Percentiles rank a stretch among this genome's conserved stretches.
These are phyloP conservation scores for Colletotrichum kahawae DNA, from an alignment of 2,329 filamentous ascomycete genomes.

Conservation along the genomic window DNA sequence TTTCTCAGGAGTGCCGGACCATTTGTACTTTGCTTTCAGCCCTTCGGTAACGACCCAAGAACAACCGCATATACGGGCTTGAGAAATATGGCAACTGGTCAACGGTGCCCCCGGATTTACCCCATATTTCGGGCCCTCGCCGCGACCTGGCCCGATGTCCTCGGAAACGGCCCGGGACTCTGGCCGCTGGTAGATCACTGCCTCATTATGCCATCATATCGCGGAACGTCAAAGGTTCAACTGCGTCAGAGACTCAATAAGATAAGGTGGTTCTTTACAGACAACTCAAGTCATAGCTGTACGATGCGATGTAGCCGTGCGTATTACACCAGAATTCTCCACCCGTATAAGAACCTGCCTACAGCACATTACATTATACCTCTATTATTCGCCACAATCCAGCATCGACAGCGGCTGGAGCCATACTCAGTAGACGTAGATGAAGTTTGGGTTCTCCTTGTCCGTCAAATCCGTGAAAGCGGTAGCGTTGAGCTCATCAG, in stretches of 20 bases:
- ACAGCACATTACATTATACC: background rate
- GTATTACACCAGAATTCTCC: background rate
- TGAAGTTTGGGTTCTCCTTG: slow-evolving; percentile 46
- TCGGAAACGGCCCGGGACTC: background rate
- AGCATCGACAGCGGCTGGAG: background rate
- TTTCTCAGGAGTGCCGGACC: background rate
- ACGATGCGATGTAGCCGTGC: background rate
- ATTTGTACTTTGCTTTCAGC: background rate
- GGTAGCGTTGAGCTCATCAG: slow-evolving; percentile 38
- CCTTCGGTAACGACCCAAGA: accelerated
- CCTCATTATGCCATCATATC: background rate
- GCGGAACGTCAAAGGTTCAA: background rate
- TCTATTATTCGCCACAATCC: background rate
- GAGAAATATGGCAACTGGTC: background rate
- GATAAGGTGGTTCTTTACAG: background rate
- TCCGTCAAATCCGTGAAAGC: slow-evolving; percentile 48
- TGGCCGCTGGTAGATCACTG: background rate
- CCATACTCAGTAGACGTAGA: slow-evolving; percentile 40
- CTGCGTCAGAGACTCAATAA: background rate
- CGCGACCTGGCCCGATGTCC: background rate
- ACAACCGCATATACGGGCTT: background rate
- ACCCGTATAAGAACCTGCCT: background rate
- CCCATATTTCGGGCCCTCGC: background rate
- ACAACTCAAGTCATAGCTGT: background rate
- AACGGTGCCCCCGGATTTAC: background rate